Base-by-base conservation (phyloP, 768 basidiomycete genomes). In the Suillus bovinus region DNA sequence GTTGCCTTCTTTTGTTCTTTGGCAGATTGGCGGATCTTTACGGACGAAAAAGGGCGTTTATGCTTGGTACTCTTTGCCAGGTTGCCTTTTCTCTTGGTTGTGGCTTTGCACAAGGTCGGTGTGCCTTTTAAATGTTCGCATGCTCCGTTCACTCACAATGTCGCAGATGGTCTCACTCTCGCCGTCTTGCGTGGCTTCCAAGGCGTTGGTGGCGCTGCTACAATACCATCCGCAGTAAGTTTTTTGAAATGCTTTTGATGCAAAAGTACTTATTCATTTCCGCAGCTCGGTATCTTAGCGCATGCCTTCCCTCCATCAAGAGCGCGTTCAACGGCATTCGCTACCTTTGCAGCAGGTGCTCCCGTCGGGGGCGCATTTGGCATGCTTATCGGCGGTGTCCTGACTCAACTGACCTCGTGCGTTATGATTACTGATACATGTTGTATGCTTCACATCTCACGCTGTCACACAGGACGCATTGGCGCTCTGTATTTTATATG, bases 271-370 rank as follows among this genome's bases (percentile, higher is more conserved):
- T 44, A 54, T 39, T 57, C 29, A 41, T 17, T 14, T 53, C 41
- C n/a, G 2, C 64, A 91, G 86, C 71, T 94, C 2, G 93, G 94
- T 0, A 94, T 93, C 62, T 81, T 96, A 39, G 94, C 94, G 0
- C 82, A 89, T 52, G 78, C 86, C 0, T 96, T 96, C 71, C 88
- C 89, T 6, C 81, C 83, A 0, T 87, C 88, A 0, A 77, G 78
- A 16, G 81, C 86, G 0, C 84, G 94, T 10, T 86, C 90, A 2
- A 73, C 86, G 0, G 93, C 93, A 0, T 96, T 96, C 64, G 84
- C 95, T 0, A 86, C 88, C 0, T 96, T 94, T 66, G 81, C 89
- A 1, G 91, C 91, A 0, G 95, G 94, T 29, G 91, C 90, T 0
- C 93, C 94, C 0, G 69, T 95, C 8, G 94, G 94, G 0, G 89